Evolutionary conservation across 139 green algal species (phyloP).

Genomic region (Chlamydomonas schloesseri): DNA sequence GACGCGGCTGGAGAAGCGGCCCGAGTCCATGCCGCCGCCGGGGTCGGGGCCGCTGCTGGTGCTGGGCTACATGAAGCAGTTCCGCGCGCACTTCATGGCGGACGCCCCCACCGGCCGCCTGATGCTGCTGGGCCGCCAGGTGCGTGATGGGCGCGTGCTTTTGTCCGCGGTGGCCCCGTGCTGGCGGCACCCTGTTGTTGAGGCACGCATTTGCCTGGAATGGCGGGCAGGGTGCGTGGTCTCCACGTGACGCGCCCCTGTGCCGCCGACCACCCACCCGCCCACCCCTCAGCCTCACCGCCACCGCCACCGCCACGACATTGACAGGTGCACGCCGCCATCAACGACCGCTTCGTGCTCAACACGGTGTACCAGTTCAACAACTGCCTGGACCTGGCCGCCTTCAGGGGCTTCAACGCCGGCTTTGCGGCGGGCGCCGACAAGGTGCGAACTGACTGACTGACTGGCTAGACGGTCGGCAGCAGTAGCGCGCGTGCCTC

Average conservation of each 20-base stretch:
- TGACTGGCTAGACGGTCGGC: too few species aligned
- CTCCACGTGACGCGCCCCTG: too few species aligned
- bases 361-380: slow-evolving; percentile 48
- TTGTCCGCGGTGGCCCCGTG: too few species aligned
- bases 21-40: slow-evolving; percentile 24
- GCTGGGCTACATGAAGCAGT: slow-evolving; percentile 59
- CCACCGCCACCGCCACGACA: too few species aligned
- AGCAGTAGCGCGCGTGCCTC: not conserved
- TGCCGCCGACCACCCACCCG: not conserved
- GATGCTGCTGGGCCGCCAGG: slow-evolving; percentile 33
- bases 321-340: slow-evolving; percentile 45
- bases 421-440: slow-evolving; percentile 49
- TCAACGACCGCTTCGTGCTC: slow-evolving; percentile 60
- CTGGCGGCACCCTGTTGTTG: too few species aligned
- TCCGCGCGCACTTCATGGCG: slow-evolving; percentile 44
- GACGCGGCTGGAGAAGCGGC: slow-evolving; percentile 46
- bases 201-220: too few species aligned
- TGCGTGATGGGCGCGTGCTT: not conserved
- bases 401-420: slow-evolving; percentile 39
- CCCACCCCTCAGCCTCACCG: too few species aligned
- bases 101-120: slow-evolving; percentile 12
- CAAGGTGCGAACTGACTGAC: slow-evolving; percentile 34
- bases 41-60: slow-evolving; percentile 10
- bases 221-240: too few species aligned
- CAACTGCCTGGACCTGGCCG: slow-evolving; percentile 36